A percentile compares a stretch with the other conserved stretches of the same genome.
phyloP scores from a whole-genome alignment of 208 protist species.

The Trypanosoma theileri region DNA sequence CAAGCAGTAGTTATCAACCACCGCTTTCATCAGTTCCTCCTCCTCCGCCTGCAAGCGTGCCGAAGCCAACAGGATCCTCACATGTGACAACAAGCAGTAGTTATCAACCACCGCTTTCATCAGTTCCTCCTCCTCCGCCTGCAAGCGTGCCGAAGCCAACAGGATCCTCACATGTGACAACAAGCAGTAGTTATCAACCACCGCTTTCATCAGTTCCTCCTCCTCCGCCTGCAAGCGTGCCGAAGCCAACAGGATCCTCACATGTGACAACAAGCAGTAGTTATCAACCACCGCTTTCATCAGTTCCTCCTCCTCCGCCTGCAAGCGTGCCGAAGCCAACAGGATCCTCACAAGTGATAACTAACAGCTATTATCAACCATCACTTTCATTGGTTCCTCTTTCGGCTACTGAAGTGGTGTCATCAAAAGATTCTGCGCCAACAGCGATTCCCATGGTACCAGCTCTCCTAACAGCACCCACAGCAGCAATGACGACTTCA shows the following conservation, averaged over 20 bases:
- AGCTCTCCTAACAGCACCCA: background rate
- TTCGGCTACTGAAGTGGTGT: background rate
- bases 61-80: no score
- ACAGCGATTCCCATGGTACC: background rate
- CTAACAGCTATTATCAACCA: slow-evolving; percentile 1
- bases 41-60: background rate
- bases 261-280: slow-evolving; percentile 6
- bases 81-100: background rate
- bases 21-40: slow-evolving; percentile 6
- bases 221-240: slow-evolving; percentile 27
- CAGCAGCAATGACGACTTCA: slow-evolving; percentile 9
- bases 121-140: slow-evolving; percentile 30
- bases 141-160: slow-evolving; percentile 23
- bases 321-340: background rate
- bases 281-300: slow-evolving; percentile 23
- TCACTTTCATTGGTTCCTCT: background rate
- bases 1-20: background rate
- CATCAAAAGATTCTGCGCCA: background rate
- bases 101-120: background rate
- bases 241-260: slow-evolving; percentile 9
- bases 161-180: slow-evolving; percentile 1
- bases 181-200: slow-evolving; percentile 17
- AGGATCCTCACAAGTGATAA: background rate
- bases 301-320: slow-evolving; percentile 14
- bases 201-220: slow-evolving; percentile 26